Percentiles rank a stretch among this genome's conserved stretches.
phyloP scores from a whole-genome alignment of 768 basidiomycete genomes.

The Chiua virens region DNA sequence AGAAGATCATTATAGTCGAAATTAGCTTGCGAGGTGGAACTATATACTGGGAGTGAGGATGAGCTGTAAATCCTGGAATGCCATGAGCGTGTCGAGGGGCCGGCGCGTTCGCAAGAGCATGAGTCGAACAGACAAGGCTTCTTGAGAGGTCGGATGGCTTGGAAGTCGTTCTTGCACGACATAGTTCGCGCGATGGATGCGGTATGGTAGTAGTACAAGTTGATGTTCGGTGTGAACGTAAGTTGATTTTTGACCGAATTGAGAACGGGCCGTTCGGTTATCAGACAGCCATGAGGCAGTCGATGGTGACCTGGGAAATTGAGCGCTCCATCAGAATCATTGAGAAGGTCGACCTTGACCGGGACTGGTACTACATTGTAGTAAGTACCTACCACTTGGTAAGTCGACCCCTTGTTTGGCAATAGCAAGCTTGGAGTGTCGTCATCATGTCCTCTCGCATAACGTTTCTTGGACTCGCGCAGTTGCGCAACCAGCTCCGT shows the following conservation, averaged over 20 bases:
- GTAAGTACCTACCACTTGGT: too few species aligned
- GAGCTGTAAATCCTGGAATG: conserved; percentile 12
- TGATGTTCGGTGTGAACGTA: conserved; percentile 21
- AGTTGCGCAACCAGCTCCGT: background rate
- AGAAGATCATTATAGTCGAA: background rate
- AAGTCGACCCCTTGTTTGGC: conserved; percentile 9
- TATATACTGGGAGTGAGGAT: conserved; percentile 5
- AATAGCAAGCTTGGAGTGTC: too few species aligned
- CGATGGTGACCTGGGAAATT: conserved; percentile 9
- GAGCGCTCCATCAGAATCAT: background rate
- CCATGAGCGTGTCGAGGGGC: conserved; percentile 6
- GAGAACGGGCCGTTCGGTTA: conserved; percentile 21
- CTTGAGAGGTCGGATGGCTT: conserved; percentile 6
- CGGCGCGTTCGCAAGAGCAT: conserved; percentile 1
- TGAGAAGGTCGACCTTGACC: too few species aligned
- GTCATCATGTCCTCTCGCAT: conserved; percentile 11
- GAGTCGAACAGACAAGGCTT: background rate
- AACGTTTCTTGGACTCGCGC: conserved; percentile 1
- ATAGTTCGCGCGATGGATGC: conserved; percentile 9
- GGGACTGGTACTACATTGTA: too few species aligned
- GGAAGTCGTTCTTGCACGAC: conserved; percentile 15
- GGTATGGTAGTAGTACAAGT: conserved; percentile 25
- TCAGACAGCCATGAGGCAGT: conserved; percentile 7
- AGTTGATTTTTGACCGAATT: conserved; percentile 22
- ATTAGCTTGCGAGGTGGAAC: background rate